Conservation (phyloP, 2,329 filamentous ascomycete species). For the Helminthosporium solani region DNA sequence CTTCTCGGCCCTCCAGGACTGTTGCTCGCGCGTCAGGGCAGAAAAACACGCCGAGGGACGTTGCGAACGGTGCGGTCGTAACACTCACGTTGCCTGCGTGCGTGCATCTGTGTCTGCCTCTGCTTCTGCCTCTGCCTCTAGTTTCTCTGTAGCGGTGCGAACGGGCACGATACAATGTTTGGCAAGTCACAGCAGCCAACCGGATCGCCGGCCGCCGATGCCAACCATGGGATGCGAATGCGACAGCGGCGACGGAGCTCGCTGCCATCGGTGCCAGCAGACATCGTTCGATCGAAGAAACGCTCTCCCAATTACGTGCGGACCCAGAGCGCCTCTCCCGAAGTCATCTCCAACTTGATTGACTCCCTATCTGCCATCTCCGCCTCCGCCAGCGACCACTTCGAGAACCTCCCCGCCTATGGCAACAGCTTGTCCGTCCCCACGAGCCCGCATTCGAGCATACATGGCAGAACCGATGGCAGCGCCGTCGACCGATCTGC, state of each 20-base stretch:
- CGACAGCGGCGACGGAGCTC: slow-evolving; percentile 34
- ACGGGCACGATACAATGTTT: slow-evolving; percentile 24
- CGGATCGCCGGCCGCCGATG: slow-evolving; percentile 13
- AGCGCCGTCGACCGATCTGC: slow-evolving; percentile 75
- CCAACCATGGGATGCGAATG: slow-evolving; percentile 24
- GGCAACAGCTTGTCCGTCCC: slow-evolving; percentile 33
- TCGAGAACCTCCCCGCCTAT: slow-evolving; percentile 55
- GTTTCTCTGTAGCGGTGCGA: not conserved
- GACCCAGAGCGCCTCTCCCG: slow-evolving; percentile 55
- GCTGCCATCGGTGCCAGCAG: slow-evolving; percentile 22
- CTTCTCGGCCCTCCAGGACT: too few relatives aligned
- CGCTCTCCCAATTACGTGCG: slow-evolving; percentile 40
- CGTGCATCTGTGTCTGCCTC: too few relatives aligned
- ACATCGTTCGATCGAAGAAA: slow-evolving; percentile 20
- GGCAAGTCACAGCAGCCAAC: not conserved
- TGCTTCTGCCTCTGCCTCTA: not conserved
- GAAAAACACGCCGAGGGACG: too few relatives aligned
- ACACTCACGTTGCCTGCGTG: too few relatives aligned
- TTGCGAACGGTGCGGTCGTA: too few relatives aligned
- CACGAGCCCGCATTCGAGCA: slow-evolving; percentile 17
- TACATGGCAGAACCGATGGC: slow-evolving; percentile 25
- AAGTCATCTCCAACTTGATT: slow-evolving; percentile 67
- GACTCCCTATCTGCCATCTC: slow-evolving; percentile 62
- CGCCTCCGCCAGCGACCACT: slow-evolving; percentile 66
- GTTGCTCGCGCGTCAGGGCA: too few relatives aligned